Evolutionary conservation across 179 eudicot species (phyloP).

Genomic region (Drosera spatulata): DNA sequence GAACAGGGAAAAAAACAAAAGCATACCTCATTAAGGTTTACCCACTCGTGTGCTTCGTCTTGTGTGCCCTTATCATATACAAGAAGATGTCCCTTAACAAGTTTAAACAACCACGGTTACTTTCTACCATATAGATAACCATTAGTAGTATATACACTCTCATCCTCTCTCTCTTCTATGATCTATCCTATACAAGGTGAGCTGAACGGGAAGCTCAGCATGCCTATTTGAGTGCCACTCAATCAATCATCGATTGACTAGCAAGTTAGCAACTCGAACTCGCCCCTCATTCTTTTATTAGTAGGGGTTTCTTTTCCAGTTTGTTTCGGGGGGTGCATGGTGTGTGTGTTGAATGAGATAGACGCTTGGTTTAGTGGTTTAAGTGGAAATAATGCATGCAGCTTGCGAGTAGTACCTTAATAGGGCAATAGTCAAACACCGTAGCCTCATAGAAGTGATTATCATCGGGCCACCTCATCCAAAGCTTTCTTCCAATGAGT

Average conservation of each 20-base stretch:
- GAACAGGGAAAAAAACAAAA: background rate
- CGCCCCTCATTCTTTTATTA: no score
- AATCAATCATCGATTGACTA: no score
- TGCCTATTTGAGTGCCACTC: no score
- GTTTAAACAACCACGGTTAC: background rate
- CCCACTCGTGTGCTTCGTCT: conserved; percentile 63
- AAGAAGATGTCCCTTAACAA: conserved; percentile 50
- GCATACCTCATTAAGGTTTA: conserved; percentile 54
- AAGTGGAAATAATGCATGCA: background rate
- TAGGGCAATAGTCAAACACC: conserved; percentile 32
- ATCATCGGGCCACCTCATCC: conserved; percentile 70
- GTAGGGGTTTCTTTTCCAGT: no score
- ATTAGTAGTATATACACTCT: background rate
- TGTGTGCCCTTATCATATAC: conserved; percentile 44
- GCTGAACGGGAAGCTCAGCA: no score
- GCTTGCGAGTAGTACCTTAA: conserved; percentile 12
- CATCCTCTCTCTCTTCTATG: no score
- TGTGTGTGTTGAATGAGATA: no score
- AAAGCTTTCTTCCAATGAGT: conserved; percentile 47
- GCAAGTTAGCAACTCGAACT: no score
- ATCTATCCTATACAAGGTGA: background rate
- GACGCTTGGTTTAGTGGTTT: no score
- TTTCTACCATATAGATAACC: background rate
- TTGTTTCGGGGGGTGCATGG: no score
- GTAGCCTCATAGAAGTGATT: conserved; percentile 61